Conservation (phyloP, 176 grass and related monocot genomes). For the Elaeis guineensis region DNA sequence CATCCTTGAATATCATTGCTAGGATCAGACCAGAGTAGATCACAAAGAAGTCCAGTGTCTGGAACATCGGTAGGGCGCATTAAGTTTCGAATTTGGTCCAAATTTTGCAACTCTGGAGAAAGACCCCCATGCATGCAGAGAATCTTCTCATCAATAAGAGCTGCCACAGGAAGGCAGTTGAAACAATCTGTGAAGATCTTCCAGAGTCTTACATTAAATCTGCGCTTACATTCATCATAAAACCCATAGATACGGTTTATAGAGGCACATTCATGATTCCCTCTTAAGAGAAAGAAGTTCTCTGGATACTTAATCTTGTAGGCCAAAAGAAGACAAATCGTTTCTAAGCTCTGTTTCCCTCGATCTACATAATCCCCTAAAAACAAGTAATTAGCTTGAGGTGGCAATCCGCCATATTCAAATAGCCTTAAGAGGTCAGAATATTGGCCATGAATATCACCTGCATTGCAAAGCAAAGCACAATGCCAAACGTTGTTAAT, state of each 20-base stretch:
- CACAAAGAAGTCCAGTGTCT: slow-evolving; percentile 45
- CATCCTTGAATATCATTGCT: slow-evolving; percentile 5
- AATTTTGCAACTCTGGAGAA: slow-evolving; percentile 37
- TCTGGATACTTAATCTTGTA: slow-evolving; percentile 49
- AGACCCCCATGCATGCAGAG: slow-evolving; percentile 62
- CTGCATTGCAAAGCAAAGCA: background rate
- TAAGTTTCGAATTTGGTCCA: slow-evolving; percentile 35
- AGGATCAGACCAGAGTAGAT: slow-evolving; percentile 69
- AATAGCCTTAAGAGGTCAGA: slow-evolving; percentile 35
- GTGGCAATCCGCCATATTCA: slow-evolving; percentile 27
- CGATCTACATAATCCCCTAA: slow-evolving; percentile 67
- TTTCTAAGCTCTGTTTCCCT: slow-evolving; percentile 54
- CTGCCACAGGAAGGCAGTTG: slow-evolving; percentile 50
- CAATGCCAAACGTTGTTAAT: too few relatives aligned
- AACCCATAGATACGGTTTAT: slow-evolving; percentile 59
- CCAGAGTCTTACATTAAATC: slow-evolving; percentile 49
- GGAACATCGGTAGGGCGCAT: slow-evolving; percentile 39
- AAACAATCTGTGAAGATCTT: slow-evolving; percentile 59
- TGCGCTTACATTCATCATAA: slow-evolving; percentile 56
- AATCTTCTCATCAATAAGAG: slow-evolving; percentile 40
- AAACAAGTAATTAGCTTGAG: slow-evolving; percentile 42
- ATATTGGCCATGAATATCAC: slow-evolving; percentile 60
- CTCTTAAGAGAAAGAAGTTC: slow-evolving; percentile 43
- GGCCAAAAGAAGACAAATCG: slow-evolving; percentile 52
- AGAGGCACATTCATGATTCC: slow-evolving; percentile 55